Conservation (phyloP, 345 rosid species). For the Rubroshorea leprosula region DNA sequence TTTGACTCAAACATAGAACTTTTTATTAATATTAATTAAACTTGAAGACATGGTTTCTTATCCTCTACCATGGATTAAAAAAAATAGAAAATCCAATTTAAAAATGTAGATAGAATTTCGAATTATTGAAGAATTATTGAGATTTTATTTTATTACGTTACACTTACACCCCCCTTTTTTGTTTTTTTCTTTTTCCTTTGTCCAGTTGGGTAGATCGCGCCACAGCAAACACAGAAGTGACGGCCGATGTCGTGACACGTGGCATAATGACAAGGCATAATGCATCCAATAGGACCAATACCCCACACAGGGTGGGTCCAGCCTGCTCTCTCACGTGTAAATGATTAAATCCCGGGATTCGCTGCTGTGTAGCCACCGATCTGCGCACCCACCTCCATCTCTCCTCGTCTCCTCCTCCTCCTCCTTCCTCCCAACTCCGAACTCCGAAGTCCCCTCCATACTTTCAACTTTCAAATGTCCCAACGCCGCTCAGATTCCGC, state of each 20-base stretch:
- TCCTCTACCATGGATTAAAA: no score
- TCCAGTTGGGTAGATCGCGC: background rate
- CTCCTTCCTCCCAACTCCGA: background rate
- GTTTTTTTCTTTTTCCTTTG: no score
- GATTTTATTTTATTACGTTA: no score
- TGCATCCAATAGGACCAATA: background rate
- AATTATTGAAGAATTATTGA: no score
- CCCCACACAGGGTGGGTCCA: conserved; percentile 7
- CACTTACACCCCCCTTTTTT: no score
- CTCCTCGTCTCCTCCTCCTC: background rate
- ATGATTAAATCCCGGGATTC: conserved; percentile 25
- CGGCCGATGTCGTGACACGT: conserved; percentile 10
- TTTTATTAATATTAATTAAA: no score
- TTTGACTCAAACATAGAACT: no score
- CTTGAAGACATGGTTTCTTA: no score
- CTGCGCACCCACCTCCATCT: conserved; percentile 13
- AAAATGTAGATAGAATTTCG: no score
- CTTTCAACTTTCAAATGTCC: conserved; percentile 9
- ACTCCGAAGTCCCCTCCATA: no score
- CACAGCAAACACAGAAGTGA: background rate
- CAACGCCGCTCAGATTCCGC: conserved; percentile 14
- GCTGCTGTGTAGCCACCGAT: conserved; percentile 24
- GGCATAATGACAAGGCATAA: conserved; percentile 18
- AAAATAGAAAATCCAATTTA: no score
- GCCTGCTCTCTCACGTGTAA: conserved; percentile 24